A percentile compares a stretch with the other conserved stretches of the same genome.
Conservation (phyloP, 768 basidiomycete genomes). For the Xanthoconium purpureum region DNA sequence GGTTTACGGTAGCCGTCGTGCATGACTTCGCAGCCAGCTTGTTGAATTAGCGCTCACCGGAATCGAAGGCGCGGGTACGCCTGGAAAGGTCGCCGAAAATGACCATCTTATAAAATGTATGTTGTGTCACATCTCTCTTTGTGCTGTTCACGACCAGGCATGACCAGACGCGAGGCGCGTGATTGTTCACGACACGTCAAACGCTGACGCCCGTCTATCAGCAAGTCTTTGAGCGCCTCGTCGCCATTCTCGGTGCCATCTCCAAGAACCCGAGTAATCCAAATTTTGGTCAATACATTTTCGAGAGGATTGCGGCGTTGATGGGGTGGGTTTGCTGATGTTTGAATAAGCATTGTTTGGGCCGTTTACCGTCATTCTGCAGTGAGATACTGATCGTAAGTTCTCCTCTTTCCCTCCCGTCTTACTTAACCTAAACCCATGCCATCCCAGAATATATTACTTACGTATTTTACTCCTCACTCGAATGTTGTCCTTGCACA, state of each 20-base stretch:
- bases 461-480: conserved; percentile 93
- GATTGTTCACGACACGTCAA: conserved; percentile 86
- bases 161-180: conserved; percentile 84
- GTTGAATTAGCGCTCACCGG: conserved; percentile 67
- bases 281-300: conserved; percentile 95
- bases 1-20: conserved; percentile 86
- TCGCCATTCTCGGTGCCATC: conserved; percentile 80
- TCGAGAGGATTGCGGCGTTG: conserved; percentile 92
- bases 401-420: conserved; percentile 18
- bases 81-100: conserved; percentile 95
- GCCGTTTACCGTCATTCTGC: conserved; percentile 82
- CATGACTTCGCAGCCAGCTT: conserved; percentile 77
- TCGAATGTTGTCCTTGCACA: conserved; percentile 89
- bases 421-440: neutral
- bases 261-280: conserved; percentile 98
- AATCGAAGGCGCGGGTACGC: conserved; percentile 73
- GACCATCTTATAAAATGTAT: conserved; percentile 97
- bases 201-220: conserved; percentile 68
- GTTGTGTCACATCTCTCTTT: conserved; percentile 18
- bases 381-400: conserved; percentile 88
- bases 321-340: conserved; percentile 69
- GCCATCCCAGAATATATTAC: conserved; percentile 77
- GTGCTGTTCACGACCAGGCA: neutral
- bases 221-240: conserved; percentile 65
- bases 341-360: conserved; percentile 85